Base-by-base conservation (phyloP, 345 rosid species). In the Salix dunnii region DNA sequence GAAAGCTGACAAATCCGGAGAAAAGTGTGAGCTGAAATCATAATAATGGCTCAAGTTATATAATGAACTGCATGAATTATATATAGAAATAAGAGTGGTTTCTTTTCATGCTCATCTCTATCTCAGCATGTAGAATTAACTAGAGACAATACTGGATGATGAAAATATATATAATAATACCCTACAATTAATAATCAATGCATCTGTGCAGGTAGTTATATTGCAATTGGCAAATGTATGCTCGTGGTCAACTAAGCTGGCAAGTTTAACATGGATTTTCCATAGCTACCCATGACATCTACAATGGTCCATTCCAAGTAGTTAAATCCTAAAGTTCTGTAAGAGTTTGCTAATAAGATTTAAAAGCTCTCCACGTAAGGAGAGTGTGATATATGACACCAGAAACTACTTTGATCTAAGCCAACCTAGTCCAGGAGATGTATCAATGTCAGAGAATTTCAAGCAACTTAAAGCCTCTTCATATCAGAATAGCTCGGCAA, bases 1-100 rank as follows among this genome's bases (percentile, higher is more conserved):
- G 98, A 87, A 92, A 96, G 94, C 92, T 94, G 74, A 92, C 98
- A 87, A 96, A 94, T 77, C 98, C 99, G 64, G 98, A 96, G 88
- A 96, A 96, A 84, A 94, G 86, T 75, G 98, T 96, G 82, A 94
- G 91, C 98, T 91, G 97, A 90, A 87, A 82, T 76, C 71, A 87
- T 51, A 79, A 69, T 14, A 46, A 46, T 46, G 18, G 49, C 49
- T 13, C 49, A 16, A 46, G 13, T 46, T 12, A 46, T 16, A 46
- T 13, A 46, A 46, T 16, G 49, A 46, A 46, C 18, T 46, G 49
- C 31, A 55, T 64, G 38, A 42, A 11, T 38, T 73, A 7, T 4
- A 40, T 12, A 6, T 28, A 38, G 42, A 30, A 12, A 14, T 4
- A 46, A 46, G 16, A 46, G 13, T 46, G 28, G 31, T 58, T 72